These are phyloP conservation scores for Endothia cerciana DNA, from an alignment of 2,329 filamentous ascomycete species.

Conservation along the genomic window DNA sequence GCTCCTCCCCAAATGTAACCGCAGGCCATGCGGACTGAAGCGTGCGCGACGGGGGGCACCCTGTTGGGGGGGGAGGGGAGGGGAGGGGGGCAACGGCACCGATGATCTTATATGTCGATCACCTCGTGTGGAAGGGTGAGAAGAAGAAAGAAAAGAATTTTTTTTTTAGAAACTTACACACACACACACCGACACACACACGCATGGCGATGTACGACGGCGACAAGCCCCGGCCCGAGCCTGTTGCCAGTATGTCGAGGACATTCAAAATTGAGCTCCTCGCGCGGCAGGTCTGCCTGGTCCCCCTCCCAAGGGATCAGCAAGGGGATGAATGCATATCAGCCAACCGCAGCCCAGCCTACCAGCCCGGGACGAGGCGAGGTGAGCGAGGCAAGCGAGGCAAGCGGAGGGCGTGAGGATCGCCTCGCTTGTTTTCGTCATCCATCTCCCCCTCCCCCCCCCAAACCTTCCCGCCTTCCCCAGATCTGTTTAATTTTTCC, in stretches of 20 bases:
- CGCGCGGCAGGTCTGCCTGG: background rate
- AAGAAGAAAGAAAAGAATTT: background rate
- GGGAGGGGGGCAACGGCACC: background rate
- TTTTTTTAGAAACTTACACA: background rate
- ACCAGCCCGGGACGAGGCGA: slow-evolving; percentile 7
- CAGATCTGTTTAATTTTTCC: too few species aligned
- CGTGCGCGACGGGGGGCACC: background rate
- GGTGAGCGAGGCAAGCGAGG: background rate
- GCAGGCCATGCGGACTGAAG: background rate
- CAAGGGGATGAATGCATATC: background rate
- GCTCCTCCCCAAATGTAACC: background rate
- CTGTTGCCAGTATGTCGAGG: too few species aligned
- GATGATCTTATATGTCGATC: slow-evolving; percentile 18
- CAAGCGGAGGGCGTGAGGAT: background rate
- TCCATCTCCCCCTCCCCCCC: too few species aligned
- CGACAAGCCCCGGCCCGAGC: background rate
- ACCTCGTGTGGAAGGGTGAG: slow-evolving; percentile 5
- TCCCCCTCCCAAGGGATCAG: background rate
- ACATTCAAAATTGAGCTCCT: slow-evolving; percentile 2
- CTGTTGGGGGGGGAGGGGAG: background rate
- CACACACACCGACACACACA: background rate
- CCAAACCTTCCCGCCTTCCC: background rate
- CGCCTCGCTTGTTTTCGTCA: background rate
- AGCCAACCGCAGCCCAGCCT: background rate
- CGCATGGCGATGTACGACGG: background rate